Percentiles rank a stretch among this genome's conserved stretches.
These are phyloP conservation scores for Zizania palustris DNA, from an alignment of 202 grass and related monocot genomes.

Conservation along the genomic window DNA sequence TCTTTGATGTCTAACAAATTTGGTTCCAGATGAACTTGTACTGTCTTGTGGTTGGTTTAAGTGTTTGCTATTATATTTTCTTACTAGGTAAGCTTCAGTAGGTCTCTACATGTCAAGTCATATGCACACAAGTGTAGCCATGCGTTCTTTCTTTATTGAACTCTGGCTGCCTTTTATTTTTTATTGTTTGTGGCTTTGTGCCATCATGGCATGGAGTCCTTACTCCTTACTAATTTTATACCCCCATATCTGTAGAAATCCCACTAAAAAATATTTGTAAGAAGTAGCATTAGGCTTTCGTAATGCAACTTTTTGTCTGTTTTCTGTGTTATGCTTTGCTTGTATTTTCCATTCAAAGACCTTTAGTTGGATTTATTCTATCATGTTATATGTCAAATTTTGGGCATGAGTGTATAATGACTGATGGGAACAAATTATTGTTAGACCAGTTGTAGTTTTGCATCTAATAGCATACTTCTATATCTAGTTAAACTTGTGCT, in stretches of 20 bases:
- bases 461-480: not conserved
- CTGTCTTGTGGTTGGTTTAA: not conserved
- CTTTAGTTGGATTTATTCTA: not conserved
- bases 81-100: not conserved
- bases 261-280: not conserved
- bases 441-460: not conserved
- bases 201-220: not conserved
- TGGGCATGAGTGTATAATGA: not conserved
- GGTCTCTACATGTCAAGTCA: conserved; percentile 4
- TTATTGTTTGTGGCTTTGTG: not conserved
- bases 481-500: conserved; percentile 22
- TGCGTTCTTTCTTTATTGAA: conserved; percentile 17
- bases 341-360: not conserved
- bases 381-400: not conserved
- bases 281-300: not conserved
- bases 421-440: conserved; percentile 1
- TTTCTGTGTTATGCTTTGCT: not conserved
- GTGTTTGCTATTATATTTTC: not conserved
- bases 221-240: not conserved
- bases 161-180: not conserved
- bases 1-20: not conserved
- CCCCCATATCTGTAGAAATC: not conserved
- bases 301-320: not conserved
- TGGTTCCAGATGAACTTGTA: conserved; percentile 11
- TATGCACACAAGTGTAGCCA: not conserved